These are phyloP conservation scores for Kodamaea fungicola DNA, from an alignment of 1,139 yeast genomes.

Conservation along the genomic window DNA sequence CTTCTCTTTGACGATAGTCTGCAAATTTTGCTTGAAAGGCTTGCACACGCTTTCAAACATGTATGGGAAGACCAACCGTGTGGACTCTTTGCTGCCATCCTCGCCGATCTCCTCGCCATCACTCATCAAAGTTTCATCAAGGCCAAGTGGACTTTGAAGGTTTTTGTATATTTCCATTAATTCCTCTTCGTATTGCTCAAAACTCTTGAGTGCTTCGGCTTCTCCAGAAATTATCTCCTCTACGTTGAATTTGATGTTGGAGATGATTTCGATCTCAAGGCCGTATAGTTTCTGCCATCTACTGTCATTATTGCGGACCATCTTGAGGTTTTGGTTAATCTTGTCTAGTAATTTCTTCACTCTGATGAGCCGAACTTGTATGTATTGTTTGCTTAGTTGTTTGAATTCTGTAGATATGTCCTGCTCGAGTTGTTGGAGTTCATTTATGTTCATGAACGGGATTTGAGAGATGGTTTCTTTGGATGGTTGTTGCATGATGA, in stretches of 20 bases:
- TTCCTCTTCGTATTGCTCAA: conserved; percentile 30
- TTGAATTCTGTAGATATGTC: conserved; percentile 31
- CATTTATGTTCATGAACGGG: conserved; percentile 23
- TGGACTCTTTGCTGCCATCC: conserved; percentile 4
- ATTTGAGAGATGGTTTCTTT: conserved; percentile 2
- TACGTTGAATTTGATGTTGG: conserved; percentile 29
- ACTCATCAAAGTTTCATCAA: conserved; percentile 24
- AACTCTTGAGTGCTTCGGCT: conserved; percentile 14
- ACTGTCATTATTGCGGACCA: conserved; percentile 27
- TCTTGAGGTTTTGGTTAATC: conserved; percentile 25
- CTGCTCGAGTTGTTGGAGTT: conserved; percentile 27
- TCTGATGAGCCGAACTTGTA: conserved; percentile 30
- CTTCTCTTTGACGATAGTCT: conserved; percentile 27
- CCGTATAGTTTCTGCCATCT: conserved; percentile 34
- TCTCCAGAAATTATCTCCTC: conserved; percentile 27
- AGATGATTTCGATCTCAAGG: conserved; percentile 34
- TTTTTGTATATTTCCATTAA: conserved; percentile 24
- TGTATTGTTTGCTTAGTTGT: conserved; percentile 25
- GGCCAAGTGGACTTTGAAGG: conserved; percentile 32
- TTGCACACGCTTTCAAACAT: conserved; percentile 26
- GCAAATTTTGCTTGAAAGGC: conserved; percentile 24
- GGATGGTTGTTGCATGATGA: too few relatives aligned
- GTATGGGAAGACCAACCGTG: conserved; percentile 28
- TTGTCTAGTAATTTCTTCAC: conserved; percentile 27
- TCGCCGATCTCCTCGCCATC: conserved; percentile 7